Evolutionary conservation across 495 filamentous ascomycete genomes (phyloP), one percentile per base, ranked within the genome.

Genomic region (Penicillium coprophilum): DNA sequence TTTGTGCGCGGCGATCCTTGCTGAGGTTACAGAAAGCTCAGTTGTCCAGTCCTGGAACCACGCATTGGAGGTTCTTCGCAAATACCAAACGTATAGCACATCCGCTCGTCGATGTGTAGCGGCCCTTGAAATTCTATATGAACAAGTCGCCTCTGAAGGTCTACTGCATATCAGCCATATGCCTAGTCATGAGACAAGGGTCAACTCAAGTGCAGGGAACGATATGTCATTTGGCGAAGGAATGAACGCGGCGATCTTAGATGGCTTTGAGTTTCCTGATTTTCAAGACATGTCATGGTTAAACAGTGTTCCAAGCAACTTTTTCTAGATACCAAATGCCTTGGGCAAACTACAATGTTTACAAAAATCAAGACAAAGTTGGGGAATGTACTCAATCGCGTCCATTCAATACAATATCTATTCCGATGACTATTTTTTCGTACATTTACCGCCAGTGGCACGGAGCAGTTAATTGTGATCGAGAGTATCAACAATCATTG

Each of bases 271-370:
- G 23, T 38, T 71, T 3, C 60, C 64, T 1, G 71, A 74, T 32
- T 71, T 74, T 38, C 69, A 71, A 43, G 70, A 74, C 47, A 74
- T 74, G 70, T 72, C 70, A 15, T 74, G 71, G 71, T 40, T 74
- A 3, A 71, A 74, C 23, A 74, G 71, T 30, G 71, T 74, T 11
- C 70, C 71, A 4, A 74, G 68, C 41, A 71, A 65, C 54, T 48
- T 74, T 1, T 68, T 58, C 28, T 65, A 58, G 31, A 21, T n/a
- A 12, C 39, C 39, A 21, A 19, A 41, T 12, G 13, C 4, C 13
- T 36, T 36, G 1, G 32, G 6, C 5, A 15, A 15, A 36, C 15
- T 36, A 36, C 15, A 32, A 13, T 10, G 11, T 32, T 32, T 32
- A 6, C 32, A 6, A 13, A 2, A 13, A 32, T 32, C 3, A 2